These are phyloP conservation scores for Amoebophrya sp. DNA, from an alignment of 169 alveolate genomes.

Conservation along the genomic window DNA sequence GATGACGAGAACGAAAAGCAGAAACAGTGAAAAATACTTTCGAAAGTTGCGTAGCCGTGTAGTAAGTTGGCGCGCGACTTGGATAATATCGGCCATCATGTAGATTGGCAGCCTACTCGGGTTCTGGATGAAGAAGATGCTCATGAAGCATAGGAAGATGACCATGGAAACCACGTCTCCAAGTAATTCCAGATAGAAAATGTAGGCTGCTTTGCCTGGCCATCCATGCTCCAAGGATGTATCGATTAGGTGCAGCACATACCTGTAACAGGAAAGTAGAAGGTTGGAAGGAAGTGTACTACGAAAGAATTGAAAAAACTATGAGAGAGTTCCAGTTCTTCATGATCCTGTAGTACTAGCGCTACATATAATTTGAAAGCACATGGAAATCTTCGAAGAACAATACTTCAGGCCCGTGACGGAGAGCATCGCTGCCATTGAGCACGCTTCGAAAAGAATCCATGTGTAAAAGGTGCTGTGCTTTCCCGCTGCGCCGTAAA, in stretches of 20 bases:
- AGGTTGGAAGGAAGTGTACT: too few species aligned
- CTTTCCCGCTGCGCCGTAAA: constrained; percentile 53
- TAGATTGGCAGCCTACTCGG: constrained; percentile 71
- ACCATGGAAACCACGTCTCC: constrained; percentile 35
- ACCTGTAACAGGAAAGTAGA: constrained; percentile 26
- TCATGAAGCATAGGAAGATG: constrained; percentile 44
- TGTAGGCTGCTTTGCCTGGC: constrained; percentile 32
- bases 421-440: background rate
- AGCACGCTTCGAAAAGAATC: constrained; percentile 65
- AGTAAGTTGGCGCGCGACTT: constrained; percentile 46
- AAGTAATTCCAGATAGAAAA: constrained; percentile 40
- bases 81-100: constrained; percentile 73
- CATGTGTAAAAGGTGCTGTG: constrained; percentile 70
- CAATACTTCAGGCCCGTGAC: background rate
- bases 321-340: too few species aligned
- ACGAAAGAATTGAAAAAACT: too few species aligned
- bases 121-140: constrained; percentile 64
- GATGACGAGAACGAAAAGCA: too few species aligned
- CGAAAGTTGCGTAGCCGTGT: background rate
- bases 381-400: too few species aligned
- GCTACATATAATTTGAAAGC: too few species aligned
- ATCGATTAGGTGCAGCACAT: constrained; percentile 35
- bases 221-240: constrained; percentile 37
- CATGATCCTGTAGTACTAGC: too few species aligned
- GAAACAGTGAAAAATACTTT: background rate